phyloP scores from a whole-genome alignment of 768 basidiomycete species.

The Russula abietina region DNA sequence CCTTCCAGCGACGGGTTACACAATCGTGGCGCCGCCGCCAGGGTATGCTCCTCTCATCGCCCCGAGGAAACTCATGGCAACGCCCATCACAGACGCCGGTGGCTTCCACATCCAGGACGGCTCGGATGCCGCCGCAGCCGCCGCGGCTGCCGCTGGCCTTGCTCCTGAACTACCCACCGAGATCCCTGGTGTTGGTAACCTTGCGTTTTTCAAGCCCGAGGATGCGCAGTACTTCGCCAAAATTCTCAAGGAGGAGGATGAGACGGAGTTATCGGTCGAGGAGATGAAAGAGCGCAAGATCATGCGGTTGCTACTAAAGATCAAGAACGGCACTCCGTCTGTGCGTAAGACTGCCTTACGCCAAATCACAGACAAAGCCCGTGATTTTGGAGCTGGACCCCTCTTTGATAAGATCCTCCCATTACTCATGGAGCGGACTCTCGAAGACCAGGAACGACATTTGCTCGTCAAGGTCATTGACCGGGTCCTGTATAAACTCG shows the following conservation, averaged over 20 bases:
- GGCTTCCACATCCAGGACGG: constrained; percentile 98
- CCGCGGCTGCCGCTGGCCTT: constrained; percentile 85
- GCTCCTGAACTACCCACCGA: constrained; percentile 93
- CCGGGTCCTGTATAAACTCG: constrained; percentile 96
- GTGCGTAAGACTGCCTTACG: constrained; percentile 96
- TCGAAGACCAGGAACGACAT: constrained; percentile 98
- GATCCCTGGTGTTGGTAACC: constrained; percentile 93
- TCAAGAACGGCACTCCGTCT: constrained; percentile 98
- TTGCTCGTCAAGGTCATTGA: constrained; percentile 98
- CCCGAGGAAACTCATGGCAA: constrained; percentile 47
- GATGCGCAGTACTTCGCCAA: constrained; percentile 98
- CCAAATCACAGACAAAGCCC: constrained; percentile 98
- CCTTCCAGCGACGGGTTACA: constrained; percentile 80
- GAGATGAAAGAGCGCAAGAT: constrained; percentile 99
- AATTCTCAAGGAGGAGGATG: constrained; percentile 92
- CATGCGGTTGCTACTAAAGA: constrained; percentile 95
- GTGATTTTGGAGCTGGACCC: constrained; percentile 96
- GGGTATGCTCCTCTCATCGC: constrained; percentile 80
- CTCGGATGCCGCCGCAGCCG: constrained; percentile 82
- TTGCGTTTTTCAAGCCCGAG: constrained; percentile 98
- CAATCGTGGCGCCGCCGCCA: constrained; percentile 87
- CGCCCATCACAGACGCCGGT: constrained; percentile 50
- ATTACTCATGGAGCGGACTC: constrained; percentile 93
- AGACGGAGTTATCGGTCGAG: constrained; percentile 85
- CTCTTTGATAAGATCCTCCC: constrained; percentile 98